A percentile compares a stretch with the other conserved stretches of the same genome.
Evolutionary conservation across 805 yeast genomes (phyloP).

Genomic region (Sungouiozyma intestinalis): DNA sequence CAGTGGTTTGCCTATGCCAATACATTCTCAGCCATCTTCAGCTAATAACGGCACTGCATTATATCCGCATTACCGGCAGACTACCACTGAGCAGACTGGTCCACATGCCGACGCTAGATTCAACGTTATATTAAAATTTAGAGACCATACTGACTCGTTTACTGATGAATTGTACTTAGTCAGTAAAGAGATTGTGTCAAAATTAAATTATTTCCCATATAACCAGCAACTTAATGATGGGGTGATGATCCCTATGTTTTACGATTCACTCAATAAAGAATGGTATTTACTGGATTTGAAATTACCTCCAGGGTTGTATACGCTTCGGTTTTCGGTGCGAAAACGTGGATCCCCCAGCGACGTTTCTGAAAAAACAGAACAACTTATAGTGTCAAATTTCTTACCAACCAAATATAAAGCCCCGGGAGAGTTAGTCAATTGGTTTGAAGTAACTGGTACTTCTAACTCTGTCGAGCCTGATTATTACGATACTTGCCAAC

Average conservation of each 20-base stretch:
- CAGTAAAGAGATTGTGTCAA: background rate
- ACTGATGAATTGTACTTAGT: background rate
- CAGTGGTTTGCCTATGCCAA: background rate
- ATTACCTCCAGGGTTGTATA: conserved; percentile 44
- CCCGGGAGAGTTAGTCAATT: conserved; percentile 49
- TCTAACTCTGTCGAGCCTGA: conserved; percentile 14
- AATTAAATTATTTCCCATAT: background rate
- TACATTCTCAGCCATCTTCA: background rate
- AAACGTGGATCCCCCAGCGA: background rate
- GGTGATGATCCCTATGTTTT: conserved; percentile 9
- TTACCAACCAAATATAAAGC: conserved; percentile 53
- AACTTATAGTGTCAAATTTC: conserved; percentile 31
- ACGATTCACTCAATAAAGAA: conserved; percentile 13
- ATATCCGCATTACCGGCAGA: background rate
- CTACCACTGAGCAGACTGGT: background rate
- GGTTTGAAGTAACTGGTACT: conserved; percentile 40
- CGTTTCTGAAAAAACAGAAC: background rate
- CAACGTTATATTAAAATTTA: conserved; percentile 1
- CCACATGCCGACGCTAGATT: background rate
- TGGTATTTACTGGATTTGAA: conserved; percentile 35
- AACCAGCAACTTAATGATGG: background rate
- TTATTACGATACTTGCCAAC: background rate
- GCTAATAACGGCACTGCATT: background rate
- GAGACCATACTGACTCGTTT: background rate
- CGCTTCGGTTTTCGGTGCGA: conserved; percentile 38